Evolutionary conservation across 495 filamentous ascomycete species (phyloP).

Genomic region (Pseudotulostoma volvatum): DNA sequence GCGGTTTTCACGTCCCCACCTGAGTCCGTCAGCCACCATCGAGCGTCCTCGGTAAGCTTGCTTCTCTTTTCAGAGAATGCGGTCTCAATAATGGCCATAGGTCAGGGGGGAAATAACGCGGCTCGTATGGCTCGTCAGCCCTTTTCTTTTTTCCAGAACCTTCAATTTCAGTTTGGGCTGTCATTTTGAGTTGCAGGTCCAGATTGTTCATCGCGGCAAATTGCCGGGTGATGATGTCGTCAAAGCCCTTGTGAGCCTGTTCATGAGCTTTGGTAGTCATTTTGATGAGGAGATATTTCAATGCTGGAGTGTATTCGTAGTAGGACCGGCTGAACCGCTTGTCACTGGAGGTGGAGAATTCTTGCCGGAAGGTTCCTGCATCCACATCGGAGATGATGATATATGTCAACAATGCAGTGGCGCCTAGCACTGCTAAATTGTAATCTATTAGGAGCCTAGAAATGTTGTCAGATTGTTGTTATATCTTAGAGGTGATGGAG

Average conservation of each 20-base stretch:
- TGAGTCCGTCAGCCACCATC: constrained; percentile 4
- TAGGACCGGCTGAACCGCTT: neutral
- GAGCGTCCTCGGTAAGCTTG: constrained; percentile 3
- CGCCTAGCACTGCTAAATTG: too few relatives aligned
- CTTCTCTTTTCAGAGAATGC: neutral
- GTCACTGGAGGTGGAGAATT: too few relatives aligned
- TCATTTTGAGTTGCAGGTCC: neutral
- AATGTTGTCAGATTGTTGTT: too few relatives aligned
- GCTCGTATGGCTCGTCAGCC: constrained; percentile 1
- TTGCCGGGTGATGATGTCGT: neutral
- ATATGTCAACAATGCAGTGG: constrained; percentile 1
- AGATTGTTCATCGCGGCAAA: constrained; percentile 1
- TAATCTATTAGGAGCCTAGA: too few relatives aligned
- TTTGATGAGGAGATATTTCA: neutral
- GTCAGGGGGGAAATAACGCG: neutral
- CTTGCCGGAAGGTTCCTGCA: constrained; percentile 1
- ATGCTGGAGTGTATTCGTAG: constrained; percentile 2
- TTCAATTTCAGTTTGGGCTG: neutral
- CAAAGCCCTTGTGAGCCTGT: neutral
- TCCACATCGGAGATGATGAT: constrained; percentile 1
- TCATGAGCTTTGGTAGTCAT: constrained; percentile 1
- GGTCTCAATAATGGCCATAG: constrained; percentile 3
- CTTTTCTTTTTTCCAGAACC: neutral
- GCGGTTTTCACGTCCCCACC: constrained; percentile 1
- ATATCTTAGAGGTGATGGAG: too few relatives aligned